Conservation (phyloP, 306 rosid species). For the barrel medic (Medicago truncatula) region DNA sequence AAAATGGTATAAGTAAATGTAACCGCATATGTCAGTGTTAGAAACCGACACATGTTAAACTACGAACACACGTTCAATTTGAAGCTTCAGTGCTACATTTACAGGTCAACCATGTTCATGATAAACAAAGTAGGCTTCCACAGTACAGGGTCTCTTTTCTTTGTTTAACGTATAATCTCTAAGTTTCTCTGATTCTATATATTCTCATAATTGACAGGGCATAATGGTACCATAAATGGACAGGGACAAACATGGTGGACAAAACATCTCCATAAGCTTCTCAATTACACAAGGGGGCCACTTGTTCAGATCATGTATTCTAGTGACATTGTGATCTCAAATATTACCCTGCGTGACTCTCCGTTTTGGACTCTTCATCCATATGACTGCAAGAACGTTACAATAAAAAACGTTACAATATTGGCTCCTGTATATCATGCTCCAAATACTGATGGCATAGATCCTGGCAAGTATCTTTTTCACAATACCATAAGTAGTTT, state of each 20-base stretch:
- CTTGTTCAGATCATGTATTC: slow-evolving; percentile 93
- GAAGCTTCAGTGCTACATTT: no score
- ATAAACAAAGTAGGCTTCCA: not conserved
- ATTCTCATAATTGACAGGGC: slow-evolving; percentile 62
- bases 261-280: slow-evolving; percentile 84
- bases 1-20: no score
- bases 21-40: no score
- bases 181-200: slow-evolving; percentile 39
- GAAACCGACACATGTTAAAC: no score
- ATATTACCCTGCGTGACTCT: slow-evolving; percentile 84
- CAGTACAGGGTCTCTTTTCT: not conserved
- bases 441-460: slow-evolving; percentile 96
- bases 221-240: slow-evolving; percentile 93
- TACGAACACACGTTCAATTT: no score
- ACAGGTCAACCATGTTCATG: not conserved
- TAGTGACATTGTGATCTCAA: slow-evolving; percentile 75
- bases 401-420: slow-evolving; percentile 77
- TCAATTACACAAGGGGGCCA: slow-evolving; percentile 92
- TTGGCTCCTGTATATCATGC: slow-evolving; percentile 83
- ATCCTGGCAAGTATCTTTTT: slow-evolving; percentile 69
- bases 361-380: slow-evolving; percentile 99
- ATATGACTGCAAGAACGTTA: slow-evolving; percentile 89
- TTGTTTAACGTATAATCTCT: slow-evolving; percentile 20
- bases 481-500: not conserved
- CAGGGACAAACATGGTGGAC: slow-evolving; percentile 97